A percentile compares a stretch with the other conserved stretches of the same genome.
These are phyloP conservation scores for Aspergillus calidoustus DNA, from an alignment of 2,329 filamentous ascomycete genomes.

Conservation along the genomic window DNA sequence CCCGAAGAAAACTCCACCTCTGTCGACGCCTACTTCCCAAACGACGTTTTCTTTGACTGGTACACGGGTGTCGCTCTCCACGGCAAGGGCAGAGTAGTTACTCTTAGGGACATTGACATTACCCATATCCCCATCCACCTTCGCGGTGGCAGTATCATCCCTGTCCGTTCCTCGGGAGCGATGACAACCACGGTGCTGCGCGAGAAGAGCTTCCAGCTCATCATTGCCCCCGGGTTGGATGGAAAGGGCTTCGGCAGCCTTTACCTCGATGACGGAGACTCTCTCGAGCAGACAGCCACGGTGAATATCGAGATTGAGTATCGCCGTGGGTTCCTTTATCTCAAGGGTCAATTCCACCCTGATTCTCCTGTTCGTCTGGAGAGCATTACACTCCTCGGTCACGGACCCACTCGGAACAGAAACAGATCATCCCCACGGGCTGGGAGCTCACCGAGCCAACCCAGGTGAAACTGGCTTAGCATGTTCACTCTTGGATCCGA, in stretches of 20 bases:
- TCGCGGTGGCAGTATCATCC: slow-evolving; percentile 64
- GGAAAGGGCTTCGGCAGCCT: slow-evolving; percentile 69
- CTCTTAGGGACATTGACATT: slow-evolving; percentile 50
- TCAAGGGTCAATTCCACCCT: slow-evolving; percentile 37
- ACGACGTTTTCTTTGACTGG: slow-evolving; percentile 66
- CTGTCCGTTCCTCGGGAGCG: slow-evolving; percentile 56
- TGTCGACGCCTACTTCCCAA: slow-evolving; percentile 61
- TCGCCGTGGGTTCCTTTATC: slow-evolving; percentile 48
- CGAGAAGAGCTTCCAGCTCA: slow-evolving; percentile 69
- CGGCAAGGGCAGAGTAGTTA: slow-evolving; percentile 52
- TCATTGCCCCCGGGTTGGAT: slow-evolving; percentile 67
- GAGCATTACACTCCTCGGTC: slow-evolving; percentile 36
- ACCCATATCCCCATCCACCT: slow-evolving; percentile 67
- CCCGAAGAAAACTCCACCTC: slow-evolving; percentile 56
- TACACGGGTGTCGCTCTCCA: slow-evolving; percentile 55
- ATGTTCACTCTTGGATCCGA: too few species aligned
- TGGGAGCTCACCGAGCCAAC: slow-evolving; percentile 20
- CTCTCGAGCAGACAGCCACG: slow-evolving; percentile 60
- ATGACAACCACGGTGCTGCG: slow-evolving; percentile 66
- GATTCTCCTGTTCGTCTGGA: slow-evolving; percentile 36
- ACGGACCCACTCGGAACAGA: slow-evolving; percentile 23
- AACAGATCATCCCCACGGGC: slow-evolving; percentile 30
- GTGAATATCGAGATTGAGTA: slow-evolving; percentile 66
- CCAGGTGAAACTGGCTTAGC: slow-evolving; percentile 22
- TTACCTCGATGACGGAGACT: slow-evolving; percentile 79